Evolutionary conservation across 768 basidiomycete genomes (phyloP).

Genomic region (Lactifluus piperatus): DNA sequence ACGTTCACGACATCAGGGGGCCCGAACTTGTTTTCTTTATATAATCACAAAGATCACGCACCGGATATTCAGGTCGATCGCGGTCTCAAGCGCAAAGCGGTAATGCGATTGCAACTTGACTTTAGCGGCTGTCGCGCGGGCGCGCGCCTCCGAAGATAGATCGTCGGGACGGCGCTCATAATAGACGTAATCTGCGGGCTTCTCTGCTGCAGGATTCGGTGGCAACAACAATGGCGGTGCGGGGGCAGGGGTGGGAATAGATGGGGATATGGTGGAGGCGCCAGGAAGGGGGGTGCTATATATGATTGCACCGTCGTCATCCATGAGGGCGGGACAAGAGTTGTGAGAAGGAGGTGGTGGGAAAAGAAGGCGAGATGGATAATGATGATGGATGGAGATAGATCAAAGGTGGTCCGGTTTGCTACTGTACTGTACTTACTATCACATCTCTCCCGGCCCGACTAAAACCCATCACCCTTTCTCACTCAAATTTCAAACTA

Average conservation of each 20-base stretch:
- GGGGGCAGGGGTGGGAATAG: background rate
- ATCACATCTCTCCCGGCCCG: too few relatives aligned
- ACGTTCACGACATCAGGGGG: background rate
- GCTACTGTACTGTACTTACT: too few relatives aligned
- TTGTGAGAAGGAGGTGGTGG: background rate
- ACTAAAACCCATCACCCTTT: background rate
- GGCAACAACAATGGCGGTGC: background rate
- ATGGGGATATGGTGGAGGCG: background rate
- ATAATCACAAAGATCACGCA: slow-evolving; percentile 26
- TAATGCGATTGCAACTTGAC: slow-evolving; percentile 95
- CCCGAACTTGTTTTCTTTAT: background rate
- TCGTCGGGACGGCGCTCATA: slow-evolving; percentile 74
- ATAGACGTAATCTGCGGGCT: slow-evolving; percentile 78
- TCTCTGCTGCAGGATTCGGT: slow-evolving; percentile 19
- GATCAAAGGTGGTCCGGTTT: too few relatives aligned
- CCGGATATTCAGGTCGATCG: slow-evolving; percentile 93
- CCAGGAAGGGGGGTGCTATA: slow-evolving; percentile 19
- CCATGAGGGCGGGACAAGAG: slow-evolving; percentile 5
- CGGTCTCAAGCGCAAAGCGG: slow-evolving; percentile 91
- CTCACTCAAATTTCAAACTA: background rate
- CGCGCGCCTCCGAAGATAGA: slow-evolving; percentile 73
- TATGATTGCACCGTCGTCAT: slow-evolving; percentile 14
- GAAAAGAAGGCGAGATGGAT: background rate
- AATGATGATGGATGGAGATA: background rate
- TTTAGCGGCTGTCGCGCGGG: slow-evolving; percentile 84